Base-by-base conservation (phyloP, 768 basidiomycete species). In the Macrocybe gigantea region DNA sequence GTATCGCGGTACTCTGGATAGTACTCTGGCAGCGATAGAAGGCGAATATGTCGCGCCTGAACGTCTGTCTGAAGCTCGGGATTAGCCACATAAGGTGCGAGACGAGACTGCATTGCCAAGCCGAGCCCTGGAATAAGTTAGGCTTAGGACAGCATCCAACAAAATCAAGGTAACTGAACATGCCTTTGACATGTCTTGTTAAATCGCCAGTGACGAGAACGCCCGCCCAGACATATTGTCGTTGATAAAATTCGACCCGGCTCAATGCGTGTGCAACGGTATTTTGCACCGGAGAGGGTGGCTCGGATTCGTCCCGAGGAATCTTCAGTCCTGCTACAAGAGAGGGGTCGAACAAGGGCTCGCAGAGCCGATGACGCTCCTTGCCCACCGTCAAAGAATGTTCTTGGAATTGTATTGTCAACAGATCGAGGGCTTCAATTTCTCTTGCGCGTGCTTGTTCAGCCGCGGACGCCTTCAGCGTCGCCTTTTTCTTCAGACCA, bases 1-100 rank as follows among this genome's bases (percentile, higher is more conserved):
- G 81, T 88, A 43, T 92, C 88, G 48, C 89, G 74, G 58, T 88
- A 96, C 61, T 94, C 91, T 6, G 87, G 84, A 61, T 92, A 96
- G 64, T 93, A 94, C 32, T 94, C 92, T 0, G 93, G 92, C 6
- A 93, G 77, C 33, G 69, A 76, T 43, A 90, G 60, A 5, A 81
- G 71, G 15, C 81, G 77, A 36, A 82, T 78, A 30, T 67, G 64
- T 31, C 80, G 78, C n/a, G 89, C 72, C 56, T 90, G 89, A 14
- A 86, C 68, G 8, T 91, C 87, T 32, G 79, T 84, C 42, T 75
- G 71, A 33, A 86, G 69, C 33, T 91, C 86, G 2, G 80, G 69
- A 45, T 73, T 78, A 42, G 65, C 69, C 38, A 86, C 66, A 61
- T 75, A 89, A 4, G 86, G 70, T 3, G 79, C 68, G 29, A 92